Base-by-base conservation (phyloP, 179 eudicot species). In the Spinacia oleracea region DNA sequence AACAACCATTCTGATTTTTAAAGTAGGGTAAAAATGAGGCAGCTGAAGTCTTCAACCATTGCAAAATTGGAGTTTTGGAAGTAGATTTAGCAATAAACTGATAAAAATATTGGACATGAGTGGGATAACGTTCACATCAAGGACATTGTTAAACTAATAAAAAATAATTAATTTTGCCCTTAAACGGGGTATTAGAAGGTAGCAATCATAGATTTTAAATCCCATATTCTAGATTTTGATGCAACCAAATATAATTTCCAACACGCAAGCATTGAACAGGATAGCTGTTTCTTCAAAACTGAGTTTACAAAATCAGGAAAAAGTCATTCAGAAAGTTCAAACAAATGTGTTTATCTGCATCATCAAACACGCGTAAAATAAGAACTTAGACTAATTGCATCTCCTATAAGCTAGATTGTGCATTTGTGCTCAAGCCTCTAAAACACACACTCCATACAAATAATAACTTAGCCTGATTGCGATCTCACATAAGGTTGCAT, bases 261-360 rank as follows among this genome's bases (percentile, higher is more conserved):
- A 65, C 83, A 80, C 83, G 70, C 70, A 51, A 50, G 5, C 40
- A n/a, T 65, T 67, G 60, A 66, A 21, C 31, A 56, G 5, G 65
- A 40, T 16, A 2, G 45, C 38, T 38, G 40, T 34, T 55, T 55
- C 55, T 60, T 29, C 16, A 1, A 32, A 4, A 25, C 35, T 15
- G 67, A 58, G 53, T 5, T 5, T 5, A 9, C 55, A 27, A 62
- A 75, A 43, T 45, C n/a, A 23, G 1, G 60, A 64, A 45, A 10
- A 77, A n/a, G 65, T 67, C 73, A 66, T 25, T 8, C 3, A 18
- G 53, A 59, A 74, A 73, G 51, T 72, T 72, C 45, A 51, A 48
- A 53, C 2, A 34, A 29, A 27, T 71, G 7, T 27, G 60, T 2
- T 50, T 32, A 45, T 25, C n/a, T 15, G 0, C 73, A 46, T 70